Evolutionary conservation across 2,329 filamentous ascomycete species (phyloP), one percentile per base, ranked within the genome.

Genomic region (Arthrobotrys pseudoclavata): DNA sequence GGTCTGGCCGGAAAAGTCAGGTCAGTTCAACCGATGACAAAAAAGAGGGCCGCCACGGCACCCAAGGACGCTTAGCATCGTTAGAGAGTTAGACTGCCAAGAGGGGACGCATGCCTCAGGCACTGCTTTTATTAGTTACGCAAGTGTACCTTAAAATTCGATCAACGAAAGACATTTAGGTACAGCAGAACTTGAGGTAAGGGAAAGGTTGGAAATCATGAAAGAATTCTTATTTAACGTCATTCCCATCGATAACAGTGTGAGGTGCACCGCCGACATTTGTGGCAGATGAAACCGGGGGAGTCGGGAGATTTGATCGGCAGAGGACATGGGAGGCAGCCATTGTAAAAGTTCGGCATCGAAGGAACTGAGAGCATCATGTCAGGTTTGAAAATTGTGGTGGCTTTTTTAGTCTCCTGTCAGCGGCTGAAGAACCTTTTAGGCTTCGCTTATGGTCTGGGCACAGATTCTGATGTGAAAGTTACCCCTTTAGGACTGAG

Each of bases 401-500:
- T 69, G 40, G 66, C 22, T 7, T 45, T 57, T 57, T 40, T 42
- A 2, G n/a, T 45, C 52, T 52, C 66, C 66, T 69, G 66, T 57
- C 47, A 29, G 52, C 42, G 52, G 53, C 52, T 74, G 34, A 63
- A 61, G 24, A 13, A 67, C 47, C 45, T 50, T 60, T 57, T 29
- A 24, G 20, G 20, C 40, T 57, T 72, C 62, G 62, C 62, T 52
- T 67, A 68, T 42, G 52, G 40, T 62, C 69, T 74, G 60, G 69
- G 69, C 69, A 67, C 62, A 52, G 60, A 13, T 55, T 52, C 47
- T 45, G 18, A 3, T 10, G 22, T 31, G 47, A 40, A 67, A 66
- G 61, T 66, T 74, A 68, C 69, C 69, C 69, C 69, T 74, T 74
- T 74, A 34, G 52, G 61, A 52, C 22, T 42, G 26, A 50, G 45